Conservation (phyloP, 805 yeast genomes). For the Debaryomyces hansenii region DNA sequence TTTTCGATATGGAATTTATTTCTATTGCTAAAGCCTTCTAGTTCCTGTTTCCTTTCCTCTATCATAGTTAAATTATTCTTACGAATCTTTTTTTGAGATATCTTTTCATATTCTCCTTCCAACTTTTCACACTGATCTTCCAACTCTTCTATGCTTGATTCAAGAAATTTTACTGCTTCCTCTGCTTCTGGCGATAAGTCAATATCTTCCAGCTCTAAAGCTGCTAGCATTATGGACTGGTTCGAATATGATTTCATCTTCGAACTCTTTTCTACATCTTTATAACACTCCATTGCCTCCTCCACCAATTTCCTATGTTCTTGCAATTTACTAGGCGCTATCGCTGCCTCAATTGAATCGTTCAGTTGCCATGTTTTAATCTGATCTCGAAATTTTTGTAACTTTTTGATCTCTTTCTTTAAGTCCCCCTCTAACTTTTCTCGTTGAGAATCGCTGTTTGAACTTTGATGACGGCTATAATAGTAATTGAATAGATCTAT, state of each 20-base stretch:
- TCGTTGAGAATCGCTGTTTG: constrained; percentile 42
- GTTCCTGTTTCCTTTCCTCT: constrained; percentile 43
- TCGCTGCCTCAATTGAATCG: constrained; percentile 26
- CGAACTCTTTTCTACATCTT: constrained; percentile 42
- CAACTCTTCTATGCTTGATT: constrained; percentile 30
- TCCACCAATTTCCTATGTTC: constrained; percentile 42
- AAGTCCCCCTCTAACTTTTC: constrained; percentile 44
- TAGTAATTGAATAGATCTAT: constrained; percentile 45
- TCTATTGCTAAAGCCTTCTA: constrained; percentile 27
- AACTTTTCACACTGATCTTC: constrained; percentile 34
- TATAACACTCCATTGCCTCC: constrained; percentile 47
- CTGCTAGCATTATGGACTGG: constrained; percentile 46
- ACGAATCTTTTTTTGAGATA: constrained; percentile 37
- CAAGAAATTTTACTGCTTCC: constrained; percentile 33
- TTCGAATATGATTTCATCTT: constrained; percentile 46
- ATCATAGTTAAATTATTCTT: constrained; percentile 35
- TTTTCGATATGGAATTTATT: constrained; percentile 40
- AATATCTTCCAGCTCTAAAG: constrained; percentile 31
- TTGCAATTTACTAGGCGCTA: constrained; percentile 26
- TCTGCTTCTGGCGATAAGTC: constrained; percentile 31
- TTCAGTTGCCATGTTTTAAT: constrained; percentile 47
- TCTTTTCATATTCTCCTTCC: constrained; percentile 42
- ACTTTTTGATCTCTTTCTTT: constrained; percentile 45
- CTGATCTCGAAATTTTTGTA: constrained; percentile 46
- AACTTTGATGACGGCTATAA: constrained; percentile 41